Evolutionary conservation across 495 filamentous ascomycete species (phyloP), one percentile per base, ranked within the genome.

Genomic region (Choiromyces venosus): DNA sequence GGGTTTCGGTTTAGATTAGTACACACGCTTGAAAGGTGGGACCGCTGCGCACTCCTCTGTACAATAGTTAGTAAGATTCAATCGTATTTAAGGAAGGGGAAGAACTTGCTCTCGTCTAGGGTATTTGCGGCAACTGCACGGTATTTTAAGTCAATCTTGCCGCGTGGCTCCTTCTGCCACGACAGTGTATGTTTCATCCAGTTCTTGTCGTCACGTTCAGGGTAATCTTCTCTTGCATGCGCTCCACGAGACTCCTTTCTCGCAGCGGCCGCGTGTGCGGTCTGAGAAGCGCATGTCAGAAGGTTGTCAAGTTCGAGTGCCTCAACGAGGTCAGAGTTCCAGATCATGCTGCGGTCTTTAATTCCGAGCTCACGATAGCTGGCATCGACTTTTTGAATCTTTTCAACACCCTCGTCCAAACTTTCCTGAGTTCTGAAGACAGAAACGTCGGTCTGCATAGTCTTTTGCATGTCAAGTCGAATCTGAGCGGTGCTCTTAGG

Each of bases 141-240:
- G 86, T 97, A 96, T 71, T 85, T 85, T 40, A 96, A 83, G 65
- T 94, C 89, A 67, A 93, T 87, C 83, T 90, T 86, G 75, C 91
- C 91, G 79, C 94, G 92, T 65, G 91, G 90, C 81, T 90, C 82
- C 90, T 93, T 93, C 88, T 98, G 94, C 89, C 89, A 98, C 78
- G 89, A 91, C 76, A 98, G 87, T 44, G 91, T 96, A 87, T 98
- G 94, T 88, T 97, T 97, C 94, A 97, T 97, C 95, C 95, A 98
- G 78, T 95, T 89, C 83, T 88, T 85, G 82, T 98, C 94, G 81
- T 97, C 92, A 85, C 94, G 87, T 0, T 97, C 92, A 42, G 94
- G 93, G 87, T 85, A 98, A 82, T 98, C 94, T 85, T 98, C 94
- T 77, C 94, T 88, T 75, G 94, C 94, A 84, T 98, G 94, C 42